phyloP scores from a whole-genome alignment of 2,329 filamentous ascomycete genomes.

The Diplodia mutila region DNA sequence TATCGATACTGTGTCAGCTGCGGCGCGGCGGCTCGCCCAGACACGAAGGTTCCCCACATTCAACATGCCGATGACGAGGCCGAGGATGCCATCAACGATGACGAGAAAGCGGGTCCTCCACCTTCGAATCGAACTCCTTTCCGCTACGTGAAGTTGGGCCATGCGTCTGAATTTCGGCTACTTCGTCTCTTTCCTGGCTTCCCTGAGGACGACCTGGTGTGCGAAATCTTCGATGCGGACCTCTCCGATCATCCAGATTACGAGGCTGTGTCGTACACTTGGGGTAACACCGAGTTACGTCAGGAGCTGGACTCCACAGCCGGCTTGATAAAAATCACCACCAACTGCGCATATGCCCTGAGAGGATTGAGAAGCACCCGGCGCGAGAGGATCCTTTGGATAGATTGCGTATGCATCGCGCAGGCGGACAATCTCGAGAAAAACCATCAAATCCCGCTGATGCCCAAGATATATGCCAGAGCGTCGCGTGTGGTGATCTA shows the following conservation, averaged over 20 bases:
- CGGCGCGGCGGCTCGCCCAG: fast-evolving
- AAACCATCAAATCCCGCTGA: neutral
- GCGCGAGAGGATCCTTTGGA: neutral
- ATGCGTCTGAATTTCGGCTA: neutral
- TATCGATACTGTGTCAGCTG: neutral
- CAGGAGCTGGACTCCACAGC: neutral
- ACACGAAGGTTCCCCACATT: fast-evolving
- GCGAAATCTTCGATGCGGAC: neutral
- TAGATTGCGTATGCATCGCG: neutral
- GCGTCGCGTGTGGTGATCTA: neutral
- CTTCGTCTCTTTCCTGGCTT: neutral
- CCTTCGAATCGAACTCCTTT: neutral
- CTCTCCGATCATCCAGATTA: neutral
- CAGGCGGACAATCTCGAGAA: neutral
- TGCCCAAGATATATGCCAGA: neutral
- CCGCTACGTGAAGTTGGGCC: fast-evolving
- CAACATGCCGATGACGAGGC: too few species aligned
- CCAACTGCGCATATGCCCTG: neutral
- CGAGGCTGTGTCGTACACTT: neutral
- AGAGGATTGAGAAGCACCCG: fast-evolving
- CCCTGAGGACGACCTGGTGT: fast-evolving
- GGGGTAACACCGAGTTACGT: fast-evolving
- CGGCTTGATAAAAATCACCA: neutral
- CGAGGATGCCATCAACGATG: too few species aligned
- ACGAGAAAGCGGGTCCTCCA: neutral